A percentile compares a stretch with the other conserved stretches of the same genome.
phyloP scores from a whole-genome alignment of 371 early-diverging fungal species.

The Polyrhizophydium stewartii region DNA sequence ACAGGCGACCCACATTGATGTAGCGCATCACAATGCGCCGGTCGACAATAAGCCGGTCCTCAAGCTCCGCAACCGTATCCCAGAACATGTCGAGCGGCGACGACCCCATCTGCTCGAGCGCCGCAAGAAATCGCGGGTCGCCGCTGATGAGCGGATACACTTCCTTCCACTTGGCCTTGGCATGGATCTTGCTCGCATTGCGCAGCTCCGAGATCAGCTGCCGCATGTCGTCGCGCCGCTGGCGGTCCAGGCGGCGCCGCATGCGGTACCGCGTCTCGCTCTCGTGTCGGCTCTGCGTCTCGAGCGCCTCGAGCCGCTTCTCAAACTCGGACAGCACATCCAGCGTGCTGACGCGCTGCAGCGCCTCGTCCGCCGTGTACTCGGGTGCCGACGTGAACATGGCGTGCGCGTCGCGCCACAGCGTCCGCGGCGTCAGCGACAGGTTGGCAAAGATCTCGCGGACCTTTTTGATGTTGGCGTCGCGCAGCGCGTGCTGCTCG shows the following conservation, averaged over 20 bases:
- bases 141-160: conserved; percentile 69
- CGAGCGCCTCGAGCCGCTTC: conserved; percentile 64
- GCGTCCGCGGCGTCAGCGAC: conserved; percentile 58
- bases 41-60: conserved; percentile 67
- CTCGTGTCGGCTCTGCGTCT: conserved; percentile 48
- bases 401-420: conserved; percentile 64
- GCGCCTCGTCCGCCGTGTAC: conserved; percentile 43
- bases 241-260: conserved; percentile 58
- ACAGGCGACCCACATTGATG: conserved; percentile 37
- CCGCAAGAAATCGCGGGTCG: conserved; percentile 63
- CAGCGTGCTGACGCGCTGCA: conserved; percentile 68
- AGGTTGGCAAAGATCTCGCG: conserved; percentile 40
- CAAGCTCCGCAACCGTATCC: conserved; percentile 78
- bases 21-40: conserved; percentile 62
- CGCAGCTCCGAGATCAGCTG: conserved; percentile 58
- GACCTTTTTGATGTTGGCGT: conserved; percentile 41
- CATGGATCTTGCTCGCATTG: conserved; percentile 53
- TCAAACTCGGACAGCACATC: conserved; percentile 80
- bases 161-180: conserved; percentile 78
- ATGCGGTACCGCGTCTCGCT: conserved; percentile 19
- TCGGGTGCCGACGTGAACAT: conserved; percentile 46
- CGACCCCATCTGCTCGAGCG: conserved; percentile 81
- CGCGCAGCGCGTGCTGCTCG: not conserved
- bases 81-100: conserved; percentile 88
- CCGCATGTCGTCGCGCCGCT: conserved; percentile 52